These are phyloP conservation scores for Massarina eburnea DNA, from an alignment of 2,329 filamentous ascomycete species.

Conservation along the genomic window DNA sequence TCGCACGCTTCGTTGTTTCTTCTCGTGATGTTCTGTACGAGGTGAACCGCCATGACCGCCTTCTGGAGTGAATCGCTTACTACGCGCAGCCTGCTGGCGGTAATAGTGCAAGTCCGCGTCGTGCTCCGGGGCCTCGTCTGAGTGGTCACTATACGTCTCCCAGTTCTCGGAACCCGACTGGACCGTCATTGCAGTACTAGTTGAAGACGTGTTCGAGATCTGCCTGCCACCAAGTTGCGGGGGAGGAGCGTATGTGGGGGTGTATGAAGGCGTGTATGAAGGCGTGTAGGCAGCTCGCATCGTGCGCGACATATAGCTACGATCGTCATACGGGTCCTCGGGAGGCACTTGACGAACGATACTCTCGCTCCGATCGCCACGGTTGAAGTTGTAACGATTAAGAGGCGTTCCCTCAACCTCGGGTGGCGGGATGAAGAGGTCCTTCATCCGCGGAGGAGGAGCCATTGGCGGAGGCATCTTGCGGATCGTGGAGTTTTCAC, in stretches of 20 bases:
- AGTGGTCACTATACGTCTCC: constrained; percentile 92
- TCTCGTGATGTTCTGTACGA: constrained; percentile 38
- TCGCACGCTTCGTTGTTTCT: constrained; percentile 47
- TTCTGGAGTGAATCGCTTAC: constrained; percentile 60
- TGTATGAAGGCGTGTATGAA: constrained; percentile 28
- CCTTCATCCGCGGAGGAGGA: constrained; percentile 88
- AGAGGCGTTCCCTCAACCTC: constrained; percentile 49
- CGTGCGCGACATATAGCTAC: constrained; percentile 36
- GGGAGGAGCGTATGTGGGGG: constrained; percentile 14
- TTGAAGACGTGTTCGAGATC: constrained; percentile 68
- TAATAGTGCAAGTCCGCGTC: constrained; percentile 83
- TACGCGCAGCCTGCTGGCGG: constrained; percentile 66
- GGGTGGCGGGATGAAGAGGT: constrained; percentile 63
- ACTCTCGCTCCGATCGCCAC: constrained; percentile 55
- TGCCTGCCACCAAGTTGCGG: constrained; percentile 56
- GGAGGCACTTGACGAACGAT: constrained; percentile 64
- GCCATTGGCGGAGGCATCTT: constrained; percentile 53
- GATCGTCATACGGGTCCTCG: constrained; percentile 81
- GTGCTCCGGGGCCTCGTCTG: constrained; percentile 62
- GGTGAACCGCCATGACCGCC: constrained; percentile 38
- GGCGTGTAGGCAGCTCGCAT: constrained; percentile 29
- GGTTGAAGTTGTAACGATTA: constrained; percentile 42
- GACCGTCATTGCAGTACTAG: constrained; percentile 55
- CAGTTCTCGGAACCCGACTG: constrained; percentile 91
- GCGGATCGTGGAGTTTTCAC: constrained; percentile 35